phyloP scores from a whole-genome alignment of 2,329 filamentous ascomycete genomes.

The Calonectria hongkongensis region DNA sequence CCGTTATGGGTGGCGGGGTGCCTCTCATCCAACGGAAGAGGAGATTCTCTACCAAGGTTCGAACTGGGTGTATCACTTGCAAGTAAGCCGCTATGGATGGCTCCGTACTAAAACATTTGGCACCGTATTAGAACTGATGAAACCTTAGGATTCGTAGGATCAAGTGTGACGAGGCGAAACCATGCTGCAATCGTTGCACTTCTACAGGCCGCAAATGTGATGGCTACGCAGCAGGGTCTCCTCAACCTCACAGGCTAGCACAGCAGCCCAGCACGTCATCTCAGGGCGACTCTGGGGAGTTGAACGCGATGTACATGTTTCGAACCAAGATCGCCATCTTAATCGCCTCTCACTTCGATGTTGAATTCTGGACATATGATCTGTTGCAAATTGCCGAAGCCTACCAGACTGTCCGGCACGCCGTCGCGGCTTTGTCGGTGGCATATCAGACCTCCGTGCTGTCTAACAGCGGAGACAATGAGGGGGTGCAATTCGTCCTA shows the following conservation, averaged over 20 bases:
- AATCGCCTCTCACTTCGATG: slow-evolving; percentile 28
- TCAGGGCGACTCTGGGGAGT: not conserved
- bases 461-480: not conserved
- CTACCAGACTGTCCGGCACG: slow-evolving; percentile 19
- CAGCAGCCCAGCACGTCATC: not conserved
- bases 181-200: not conserved
- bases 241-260: not conserved
- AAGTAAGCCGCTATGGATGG: not conserved
- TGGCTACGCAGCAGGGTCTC: not conserved
- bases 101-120: not conserved
- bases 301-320: slow-evolving; percentile 29
- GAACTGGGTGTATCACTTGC: slow-evolving; percentile 21
- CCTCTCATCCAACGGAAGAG: not conserved
- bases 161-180: slow-evolving; percentile 23
- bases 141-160: slow-evolving; percentile 14
- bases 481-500: not conserved
- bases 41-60: slow-evolving; percentile 6
- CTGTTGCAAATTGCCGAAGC: slow-evolving; percentile 19
- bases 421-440: slow-evolving; percentile 22
- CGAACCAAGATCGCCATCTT: slow-evolving; percentile 21
- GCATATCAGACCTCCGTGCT: slow-evolving; percentile 13
- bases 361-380: slow-evolving; percentile 30
- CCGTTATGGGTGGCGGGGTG: not conserved
- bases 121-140: not conserved
- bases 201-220: slow-evolving; percentile 19